phyloP scores from a whole-genome alignment of 108 stramenopile genomes.

The Aureococcus anophagefferens region DNA sequence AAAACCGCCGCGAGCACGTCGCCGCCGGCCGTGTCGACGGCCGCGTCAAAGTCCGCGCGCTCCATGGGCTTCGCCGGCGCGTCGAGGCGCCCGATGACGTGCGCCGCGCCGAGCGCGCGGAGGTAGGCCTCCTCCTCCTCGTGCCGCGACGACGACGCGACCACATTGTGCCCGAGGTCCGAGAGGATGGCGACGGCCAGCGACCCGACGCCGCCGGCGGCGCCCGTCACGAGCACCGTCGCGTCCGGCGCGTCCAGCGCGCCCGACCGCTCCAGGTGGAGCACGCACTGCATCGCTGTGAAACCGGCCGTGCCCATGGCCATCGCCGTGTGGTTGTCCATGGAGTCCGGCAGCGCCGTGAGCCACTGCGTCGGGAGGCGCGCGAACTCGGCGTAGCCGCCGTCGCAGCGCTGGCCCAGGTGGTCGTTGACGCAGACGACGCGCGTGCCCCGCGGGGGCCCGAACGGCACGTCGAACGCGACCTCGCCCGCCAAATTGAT shows the following conservation, averaged over 20 bases:
- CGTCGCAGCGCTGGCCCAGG: constrained; percentile 21
- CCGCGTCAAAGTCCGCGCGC: constrained; percentile 17
- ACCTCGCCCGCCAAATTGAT: constrained; percentile 33
- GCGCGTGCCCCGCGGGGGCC: neutral
- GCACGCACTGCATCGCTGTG: constrained; percentile 28
- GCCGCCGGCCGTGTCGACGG: constrained; percentile 36
- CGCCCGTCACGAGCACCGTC: constrained; percentile 30
- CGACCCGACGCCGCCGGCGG: constrained; percentile 35
- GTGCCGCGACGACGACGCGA: constrained; percentile 16
- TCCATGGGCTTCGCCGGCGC: constrained; percentile 17
- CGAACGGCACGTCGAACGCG: neutral
- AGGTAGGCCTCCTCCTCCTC: constrained; percentile 10
- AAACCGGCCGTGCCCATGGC: constrained; percentile 35
- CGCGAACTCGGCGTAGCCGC: constrained; percentile 27
- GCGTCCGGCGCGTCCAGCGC: constrained; percentile 16
- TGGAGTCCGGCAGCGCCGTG: constrained; percentile 7
- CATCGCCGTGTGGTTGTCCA: constrained; percentile 13
- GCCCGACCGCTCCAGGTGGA: constrained; percentile 15
- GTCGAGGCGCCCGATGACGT: constrained; percentile 23
- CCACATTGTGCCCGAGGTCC: constrained; percentile 23
- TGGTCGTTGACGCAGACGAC: constrained; percentile 6
- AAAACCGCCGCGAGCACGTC: constrained; percentile 15
- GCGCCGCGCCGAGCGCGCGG: constrained; percentile 23
- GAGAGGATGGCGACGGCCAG: constrained; percentile 28
- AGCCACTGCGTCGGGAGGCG: constrained; percentile 25